Evolutionary conservation across 768 basidiomycete species (phyloP), one percentile per base, ranked within the genome.

Genomic region (Trametes gibbosa): DNA sequence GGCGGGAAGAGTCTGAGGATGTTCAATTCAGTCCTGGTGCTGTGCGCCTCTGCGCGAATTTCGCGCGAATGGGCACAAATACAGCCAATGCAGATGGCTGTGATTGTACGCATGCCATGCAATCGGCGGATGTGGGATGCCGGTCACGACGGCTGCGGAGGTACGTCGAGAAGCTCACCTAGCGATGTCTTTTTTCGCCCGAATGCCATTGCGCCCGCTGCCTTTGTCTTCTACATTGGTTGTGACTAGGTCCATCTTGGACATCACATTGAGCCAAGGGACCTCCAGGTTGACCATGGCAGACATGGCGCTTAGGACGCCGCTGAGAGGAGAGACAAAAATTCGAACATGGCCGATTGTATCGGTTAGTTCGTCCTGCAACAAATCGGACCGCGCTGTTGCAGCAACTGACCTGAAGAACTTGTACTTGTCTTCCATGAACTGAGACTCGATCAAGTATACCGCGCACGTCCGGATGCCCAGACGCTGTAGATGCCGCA

Each of bases 361-460:
- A 3, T n/a, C 29, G 14, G 32, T 21, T 34, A 32, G 16, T 32
- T 34, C 32, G 32, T 48, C 32, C 29, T 42, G n/a, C 3, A 47
- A 29, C 25, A 29, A 17, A n/a, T 34, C 12, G 25, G 34, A 23
- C 25, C 3, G 27, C 5, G 37, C 21, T 56, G 4, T 12, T 9
- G 24, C 2, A 45, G 37, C 13, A n/a, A 59, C 65, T 34, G 49
- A 87, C 91, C 90, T 90, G 75, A 99, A 99, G 75, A 97, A 99
- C 69, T 99, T 99, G 73, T 94, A 91, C 64, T 90, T 89, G 73
- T 99, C 97, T 74, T 99, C 97, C 94, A 98, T 98, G 75, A 99
- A 99, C 66, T 99, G 97, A 0, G 92, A 95, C 70, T 99, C 97
- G 62, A 99, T 86, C 41, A 99, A 83, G 71, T 98, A 99, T 29